Percentiles rank a stretch among this genome's conserved stretches.
Evolutionary conservation across 352 stramenopile genomes (phyloP).

Genomic region (Elongisporangium anandrum): DNA sequence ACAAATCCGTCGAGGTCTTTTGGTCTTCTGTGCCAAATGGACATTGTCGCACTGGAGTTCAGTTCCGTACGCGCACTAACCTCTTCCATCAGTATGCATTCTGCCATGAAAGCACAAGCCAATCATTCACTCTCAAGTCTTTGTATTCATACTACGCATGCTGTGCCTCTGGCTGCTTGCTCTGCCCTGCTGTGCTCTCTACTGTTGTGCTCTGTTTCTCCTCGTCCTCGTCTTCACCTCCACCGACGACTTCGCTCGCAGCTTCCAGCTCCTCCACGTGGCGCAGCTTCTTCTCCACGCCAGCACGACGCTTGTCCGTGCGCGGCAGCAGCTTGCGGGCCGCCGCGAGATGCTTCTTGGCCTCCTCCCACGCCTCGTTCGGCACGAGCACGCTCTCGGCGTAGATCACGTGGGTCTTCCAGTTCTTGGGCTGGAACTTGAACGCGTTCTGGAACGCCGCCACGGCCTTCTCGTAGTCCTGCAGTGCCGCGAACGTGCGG

Average conservation of each 20-base stretch:
- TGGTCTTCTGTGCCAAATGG: too few species aligned
- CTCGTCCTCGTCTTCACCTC: conserved; percentile 1
- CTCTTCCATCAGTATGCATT: too few species aligned
- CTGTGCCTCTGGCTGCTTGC: not conserved
- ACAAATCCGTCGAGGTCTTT: too few species aligned
- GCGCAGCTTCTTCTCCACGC: conserved; percentile 58
- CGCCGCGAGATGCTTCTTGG: conserved; percentile 65
- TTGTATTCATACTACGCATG: not conserved
- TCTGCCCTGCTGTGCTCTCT: conserved; percentile 1
- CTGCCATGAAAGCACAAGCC: too few species aligned
- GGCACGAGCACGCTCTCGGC: conserved; percentile 68
- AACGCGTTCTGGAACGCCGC: conserved; percentile 79
- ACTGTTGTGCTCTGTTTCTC: conserved; percentile 4
- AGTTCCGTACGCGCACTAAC: too few species aligned
- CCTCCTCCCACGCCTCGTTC: conserved; percentile 69
- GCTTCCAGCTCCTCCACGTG: conserved; percentile 30
- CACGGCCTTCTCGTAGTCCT: conserved; percentile 72
- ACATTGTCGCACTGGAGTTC: too few species aligned
- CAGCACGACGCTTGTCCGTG: conserved; percentile 44
- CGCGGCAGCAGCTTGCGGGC: conserved; percentile 52
- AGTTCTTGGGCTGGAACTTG: conserved; percentile 73
- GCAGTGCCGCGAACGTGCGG: conserved; percentile 58
- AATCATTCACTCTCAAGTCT: too few species aligned
- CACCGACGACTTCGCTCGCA: conserved; percentile 8
- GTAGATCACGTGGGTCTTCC: conserved; percentile 83